phyloP scores from a whole-genome alignment of 345 rosid species.

The Salix exigua region DNA sequence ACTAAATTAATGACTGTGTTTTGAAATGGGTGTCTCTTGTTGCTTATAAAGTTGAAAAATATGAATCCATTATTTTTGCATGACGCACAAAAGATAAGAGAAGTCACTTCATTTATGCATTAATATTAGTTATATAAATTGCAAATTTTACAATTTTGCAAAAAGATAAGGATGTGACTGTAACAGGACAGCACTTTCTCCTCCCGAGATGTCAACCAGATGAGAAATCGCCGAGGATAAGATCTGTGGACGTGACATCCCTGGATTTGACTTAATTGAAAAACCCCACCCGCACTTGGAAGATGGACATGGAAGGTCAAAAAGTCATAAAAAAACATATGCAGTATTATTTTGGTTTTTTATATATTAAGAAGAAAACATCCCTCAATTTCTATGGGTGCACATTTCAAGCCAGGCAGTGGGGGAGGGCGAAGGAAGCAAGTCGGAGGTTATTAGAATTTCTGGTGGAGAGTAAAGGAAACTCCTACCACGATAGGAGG shows the following conservation, averaged over 20 bases:
- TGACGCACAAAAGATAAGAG: too few relatives aligned
- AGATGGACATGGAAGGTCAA: constrained; percentile 1
- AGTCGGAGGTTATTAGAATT: neutral
- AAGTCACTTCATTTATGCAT: neutral
- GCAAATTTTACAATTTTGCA: neutral
- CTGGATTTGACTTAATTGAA: constrained; percentile 32
- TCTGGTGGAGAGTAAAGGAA: neutral
- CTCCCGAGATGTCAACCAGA: constrained; percentile 47
- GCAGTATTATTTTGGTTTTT: neutral
- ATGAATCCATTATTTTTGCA: neutral
- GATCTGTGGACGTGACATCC: constrained; percentile 47
- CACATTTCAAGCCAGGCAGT: constrained; percentile 10
- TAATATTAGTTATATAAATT: neutral
- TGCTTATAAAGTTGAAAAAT: constrained; percentile 6
- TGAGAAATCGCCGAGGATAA: constrained; percentile 58
- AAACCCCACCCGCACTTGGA: neutral
- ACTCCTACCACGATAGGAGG: neutral
- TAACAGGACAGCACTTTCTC: constrained; percentile 49
- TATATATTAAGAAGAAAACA: neutral
- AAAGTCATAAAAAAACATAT: neutral
- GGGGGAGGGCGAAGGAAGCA: neutral
- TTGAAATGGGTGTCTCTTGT: neutral
- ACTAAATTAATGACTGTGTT: neutral
- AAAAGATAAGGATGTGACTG: constrained; percentile 11
- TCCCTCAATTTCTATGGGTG: constrained; percentile 16